Base-by-base conservation (phyloP, 768 basidiomycete genomes). In the Russula sp. region DNA sequence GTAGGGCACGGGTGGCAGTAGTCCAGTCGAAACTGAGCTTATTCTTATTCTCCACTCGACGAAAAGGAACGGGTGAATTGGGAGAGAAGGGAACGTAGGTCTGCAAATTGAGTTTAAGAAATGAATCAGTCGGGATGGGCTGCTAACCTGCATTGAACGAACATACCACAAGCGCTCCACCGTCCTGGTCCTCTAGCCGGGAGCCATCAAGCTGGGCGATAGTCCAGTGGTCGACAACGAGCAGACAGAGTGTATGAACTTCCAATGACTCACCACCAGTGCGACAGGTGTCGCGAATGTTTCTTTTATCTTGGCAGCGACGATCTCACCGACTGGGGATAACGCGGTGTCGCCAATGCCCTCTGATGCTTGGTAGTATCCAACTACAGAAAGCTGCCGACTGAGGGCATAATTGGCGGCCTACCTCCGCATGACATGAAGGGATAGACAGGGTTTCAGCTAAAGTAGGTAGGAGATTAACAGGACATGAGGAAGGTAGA, bases 281-380 rank as follows among this genome's bases (percentile, higher is more conserved):
- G 88, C 87, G 38, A 92, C 71, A 0, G 87, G 83, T 64, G 84
- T 78, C 11, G 72, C 69, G 67, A 88, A 88, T n/a, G 73, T 73
- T 20, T 75, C 73, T 64, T 76, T 77, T 22, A 93, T 75, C 69
- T 80, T 81, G 36, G 76, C 74, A 1, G 80, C 81, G 5, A 90
- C 79, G 54, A 77, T 79, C 70, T 87, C 86, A 9, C 87, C 85
- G 11, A 87, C 83, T 0, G 84, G 83, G 34, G 81, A 83, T 5
- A 92, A 74, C 4, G 80, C 74, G 1, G 75, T 77, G 58, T 88
- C 85, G 39, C 84, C 82, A 43, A 86, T 46, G 48, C 81, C 75
- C 66, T 87, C 85, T 51, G 80, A 83, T 2, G 86, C 88, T 68
- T 90, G 86, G 68, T 90, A 90, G 67, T 87, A 89, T 1, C 87